Evolutionary conservation across 2,329 filamentous ascomycete genomes (phyloP), one percentile per base, ranked within the genome.

Genomic region (Pseudogymnoascus sp.): DNA sequence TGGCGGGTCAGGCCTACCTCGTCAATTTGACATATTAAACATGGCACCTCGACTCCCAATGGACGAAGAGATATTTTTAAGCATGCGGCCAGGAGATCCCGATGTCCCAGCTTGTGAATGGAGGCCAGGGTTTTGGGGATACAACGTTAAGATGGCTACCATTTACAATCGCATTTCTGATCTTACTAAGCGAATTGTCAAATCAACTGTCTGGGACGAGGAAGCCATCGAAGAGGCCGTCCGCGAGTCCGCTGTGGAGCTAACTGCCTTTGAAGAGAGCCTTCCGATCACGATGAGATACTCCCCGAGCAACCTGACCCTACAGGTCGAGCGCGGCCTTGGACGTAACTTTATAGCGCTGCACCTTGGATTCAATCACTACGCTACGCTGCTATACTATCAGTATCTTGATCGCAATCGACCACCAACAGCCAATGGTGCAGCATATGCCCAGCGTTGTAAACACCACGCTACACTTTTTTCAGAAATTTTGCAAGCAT

Each of bases 311-410:
- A 75, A 71, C 35, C 64, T 75, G 7, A 44, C 67, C 4, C 42
- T 38, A 1, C 71, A 76, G 19, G 62, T 63, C 9, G 56, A 61
- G 1, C 62, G 59, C 11, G 71, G 73, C 7, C 66, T 70, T 0
- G 75, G 75, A 7, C 68, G 74, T 0, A 65, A 70, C 0, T 76
- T 77, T 26, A 66, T 77, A 2, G 72, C 73, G 13, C 65, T 77
- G n/a, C 75, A 77, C 61, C 63, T 77, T 0, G 74, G 71, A 1
- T 76, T 71, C 62, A 71, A 77, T 53, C 73, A 77, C 63, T 77
- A 77, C 63, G 67, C 72, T 1, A 75, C 72, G 0, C 64, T 77
- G n/a, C 70, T 77, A 10, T 77, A 73, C 60, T 77, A 75, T 62
- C 73, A 70, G 13, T 77, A 72, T 60, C 70, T 77, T 2, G 75